Base-by-base conservation (phyloP, 2,329 filamentous ascomycete species). In the Cladobotryum protrusum region DNA sequence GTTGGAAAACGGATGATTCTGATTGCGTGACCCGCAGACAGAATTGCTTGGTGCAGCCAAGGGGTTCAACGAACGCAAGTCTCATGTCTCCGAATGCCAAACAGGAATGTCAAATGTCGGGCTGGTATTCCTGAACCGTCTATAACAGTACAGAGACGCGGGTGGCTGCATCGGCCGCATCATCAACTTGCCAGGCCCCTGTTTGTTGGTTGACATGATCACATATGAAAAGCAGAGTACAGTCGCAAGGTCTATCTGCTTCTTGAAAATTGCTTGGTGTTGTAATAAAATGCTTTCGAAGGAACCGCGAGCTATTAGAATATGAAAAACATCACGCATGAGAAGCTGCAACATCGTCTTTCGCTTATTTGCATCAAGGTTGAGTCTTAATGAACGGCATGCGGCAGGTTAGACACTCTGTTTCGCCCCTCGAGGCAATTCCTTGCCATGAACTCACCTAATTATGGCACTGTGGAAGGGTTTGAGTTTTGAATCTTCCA, bases 41-140 rank as follows among this genome's bases (percentile, higher is more conserved):
- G 43, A 35, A 36, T 52, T 48, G 48, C 52, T 43, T 48, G 35
- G 36, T 32, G 40, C 43, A 43, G 48, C 54, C 49, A 37, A 49
- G 50, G 48, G 15, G 49, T 51, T 52, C 49, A 39, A 37, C 49
- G 45, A 49, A 40, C 48, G 50, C 50, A 52, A 45, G 47, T 52
- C 44, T 34, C 36, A 20, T 29, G 50, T 32, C 43, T 32, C 47
- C 47, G 39, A 20, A 50, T 9, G 37, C 47, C 45, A 33, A 41
- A 35, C 33, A 50, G 34, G 12, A 37, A 18, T 48, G 50, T 35
- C 36, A 52, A 32, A 41, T 45, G 42, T 45, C 45, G 45, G 50
- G 45, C 47, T 19, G 36, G n/a, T 37, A 34, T 42, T 20, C 46
- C 43, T 33, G 47, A 12, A 29, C 42, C 43, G 45, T 45, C 41